These are phyloP conservation scores for Penicillium sp. DNA, from an alignment of 2,329 filamentous ascomycete genomes.

Conservation along the genomic window DNA sequence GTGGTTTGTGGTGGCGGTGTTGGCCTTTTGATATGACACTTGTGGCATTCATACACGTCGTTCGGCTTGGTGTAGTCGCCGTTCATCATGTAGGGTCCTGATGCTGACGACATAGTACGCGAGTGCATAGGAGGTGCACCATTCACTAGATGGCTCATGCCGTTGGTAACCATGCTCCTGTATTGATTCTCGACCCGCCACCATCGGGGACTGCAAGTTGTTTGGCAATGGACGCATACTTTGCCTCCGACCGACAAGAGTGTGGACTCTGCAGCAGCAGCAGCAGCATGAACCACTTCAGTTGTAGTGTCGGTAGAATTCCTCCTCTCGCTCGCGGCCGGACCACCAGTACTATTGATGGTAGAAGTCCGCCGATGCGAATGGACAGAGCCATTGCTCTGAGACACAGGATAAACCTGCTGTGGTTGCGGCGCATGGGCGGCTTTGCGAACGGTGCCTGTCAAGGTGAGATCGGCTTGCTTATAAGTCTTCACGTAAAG, in stretches of 20 bases:
- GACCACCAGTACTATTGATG: conserved; percentile 35
- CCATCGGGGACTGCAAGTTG: conserved; percentile 52
- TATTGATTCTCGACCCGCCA: conserved; percentile 55
- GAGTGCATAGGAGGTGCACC: conserved; percentile 24
- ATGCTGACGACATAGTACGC: conserved; percentile 24
- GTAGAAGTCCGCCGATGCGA: conserved; percentile 56
- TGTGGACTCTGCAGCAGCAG: conserved; percentile 12
- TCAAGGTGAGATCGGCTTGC: conserved; percentile 85
- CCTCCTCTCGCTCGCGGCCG: conserved; percentile 22
- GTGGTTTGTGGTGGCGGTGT: conserved; percentile 21
- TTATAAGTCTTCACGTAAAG: conserved; percentile 87
- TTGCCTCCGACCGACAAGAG: conserved; percentile 22
- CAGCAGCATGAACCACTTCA: conserved; percentile 17
- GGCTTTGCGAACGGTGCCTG: conserved; percentile 89
- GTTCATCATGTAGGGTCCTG: conserved; percentile 20
- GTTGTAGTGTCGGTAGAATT: conserved; percentile 13
- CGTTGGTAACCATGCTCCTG: conserved; percentile 47
- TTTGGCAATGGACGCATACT: conserved; percentile 39
- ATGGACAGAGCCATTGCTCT: conserved; percentile 23
- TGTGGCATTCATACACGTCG: conserved; percentile 62
- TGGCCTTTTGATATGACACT: conserved; percentile 56
- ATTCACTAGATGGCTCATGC: conserved; percentile 27
- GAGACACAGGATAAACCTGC: conserved; percentile 31
- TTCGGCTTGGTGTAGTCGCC: conserved; percentile 19
- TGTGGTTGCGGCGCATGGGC: conserved; percentile 54